phyloP scores from a whole-genome alignment of 2,329 filamentous ascomycete genomes.

The Colletotrichum graminicola region DNA sequence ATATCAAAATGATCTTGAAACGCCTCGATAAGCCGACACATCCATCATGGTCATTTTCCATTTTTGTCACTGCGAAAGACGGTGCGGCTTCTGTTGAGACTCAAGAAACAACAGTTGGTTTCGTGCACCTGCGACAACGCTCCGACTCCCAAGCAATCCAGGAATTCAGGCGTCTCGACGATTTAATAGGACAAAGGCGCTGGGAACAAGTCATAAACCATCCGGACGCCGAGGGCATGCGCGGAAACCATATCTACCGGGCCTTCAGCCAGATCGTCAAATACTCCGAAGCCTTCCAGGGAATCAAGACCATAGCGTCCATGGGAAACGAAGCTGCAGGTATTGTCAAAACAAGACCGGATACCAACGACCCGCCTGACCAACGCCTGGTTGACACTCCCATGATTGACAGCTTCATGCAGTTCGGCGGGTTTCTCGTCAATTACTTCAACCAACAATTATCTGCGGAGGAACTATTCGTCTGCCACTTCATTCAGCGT shows the following conservation, averaged over 20 bases:
- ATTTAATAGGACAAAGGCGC: constrained; percentile 2
- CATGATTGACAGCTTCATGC: constrained; percentile 35
- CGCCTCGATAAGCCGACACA: accelerated
- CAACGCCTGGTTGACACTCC: constrained; percentile 8
- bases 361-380: not conserved
- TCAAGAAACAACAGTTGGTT: constrained; percentile 5
- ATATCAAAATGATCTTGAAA: not conserved
- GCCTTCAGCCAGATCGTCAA: not conserved
- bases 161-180: constrained; percentile 6
- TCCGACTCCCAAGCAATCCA: not conserved
- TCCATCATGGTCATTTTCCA: constrained; percentile 23
- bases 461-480: not conserved
- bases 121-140: not conserved
- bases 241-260: constrained; percentile 23
- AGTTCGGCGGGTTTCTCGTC: constrained; percentile 41
- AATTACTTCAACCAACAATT: constrained; percentile 36
- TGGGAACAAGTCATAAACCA: constrained; percentile 6
- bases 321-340: constrained; percentile 1
- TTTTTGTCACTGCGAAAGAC: not conserved
- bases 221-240: constrained; percentile 12
- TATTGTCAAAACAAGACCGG: not conserved
- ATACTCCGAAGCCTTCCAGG: constrained; percentile 9
- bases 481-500: constrained; percentile 19
- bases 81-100: accelerated
- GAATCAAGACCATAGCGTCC: constrained; percentile 13